A percentile compares a stretch with the other conserved stretches of the same genome.
Conservation (phyloP, 2,329 filamentous ascomycete genomes). For the Nemania bipapillata region DNA sequence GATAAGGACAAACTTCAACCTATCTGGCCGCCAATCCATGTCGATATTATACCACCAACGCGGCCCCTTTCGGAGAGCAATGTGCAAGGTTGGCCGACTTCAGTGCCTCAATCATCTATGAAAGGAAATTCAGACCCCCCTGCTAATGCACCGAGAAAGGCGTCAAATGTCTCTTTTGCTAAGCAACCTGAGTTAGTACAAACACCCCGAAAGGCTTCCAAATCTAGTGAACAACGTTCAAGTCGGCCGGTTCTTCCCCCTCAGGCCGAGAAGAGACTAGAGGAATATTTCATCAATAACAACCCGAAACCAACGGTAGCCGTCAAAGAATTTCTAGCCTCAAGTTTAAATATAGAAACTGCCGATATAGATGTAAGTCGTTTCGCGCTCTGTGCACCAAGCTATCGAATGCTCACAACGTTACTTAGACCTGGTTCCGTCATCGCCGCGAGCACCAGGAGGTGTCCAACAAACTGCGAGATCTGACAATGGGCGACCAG, state of each 20-base stretch:
- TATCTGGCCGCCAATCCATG: slow-evolving; percentile 11
- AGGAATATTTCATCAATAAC: slow-evolving; percentile 62
- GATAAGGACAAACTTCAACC: slow-evolving; percentile 22
- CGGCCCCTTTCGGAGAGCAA: slow-evolving; percentile 4
- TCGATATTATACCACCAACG: slow-evolving; percentile 13
- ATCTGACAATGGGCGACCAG: slow-evolving; percentile 56
- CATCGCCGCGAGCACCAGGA: slow-evolving; percentile 63
- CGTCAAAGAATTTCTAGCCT: slow-evolving; percentile 65
- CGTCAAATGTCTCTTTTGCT: slow-evolving; percentile 7
- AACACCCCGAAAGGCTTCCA: slow-evolving; percentile 50
- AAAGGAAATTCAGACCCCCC: not conserved
- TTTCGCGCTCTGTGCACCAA: not conserved
- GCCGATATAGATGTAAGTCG: slow-evolving; percentile 60
- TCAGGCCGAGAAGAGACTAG: slow-evolving; percentile 63
- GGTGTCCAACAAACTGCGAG: slow-evolving; percentile 59
- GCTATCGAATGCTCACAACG: slow-evolving; percentile 33
- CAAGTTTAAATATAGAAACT: slow-evolving; percentile 64
- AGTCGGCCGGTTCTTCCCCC: slow-evolving; percentile 60
- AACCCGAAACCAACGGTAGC: slow-evolving; percentile 62
- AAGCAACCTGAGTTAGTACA: slow-evolving; percentile 45
- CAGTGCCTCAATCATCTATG: not conserved
- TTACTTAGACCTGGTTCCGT: slow-evolving; percentile 61
- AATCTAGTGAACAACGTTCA: slow-evolving; percentile 56
- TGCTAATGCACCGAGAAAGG: not conserved
- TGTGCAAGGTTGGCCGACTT: not conserved